Evolutionary conservation across 768 basidiomycete species (phyloP).

Genomic region (Kockovaella imperatae): DNA sequence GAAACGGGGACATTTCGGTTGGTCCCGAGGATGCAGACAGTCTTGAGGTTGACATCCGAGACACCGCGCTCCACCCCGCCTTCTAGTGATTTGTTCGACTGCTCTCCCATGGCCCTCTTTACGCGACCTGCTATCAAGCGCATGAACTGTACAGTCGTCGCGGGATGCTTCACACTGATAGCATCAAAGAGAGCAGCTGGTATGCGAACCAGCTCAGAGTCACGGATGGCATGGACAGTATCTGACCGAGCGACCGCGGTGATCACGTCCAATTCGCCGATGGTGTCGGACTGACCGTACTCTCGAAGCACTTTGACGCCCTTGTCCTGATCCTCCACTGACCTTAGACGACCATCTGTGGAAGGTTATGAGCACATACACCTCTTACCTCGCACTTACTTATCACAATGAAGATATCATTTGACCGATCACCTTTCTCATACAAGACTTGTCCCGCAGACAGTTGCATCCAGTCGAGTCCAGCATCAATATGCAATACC

Average conservation of each 20-base stretch:
- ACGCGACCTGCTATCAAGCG: constrained; percentile 79
- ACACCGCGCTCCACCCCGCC: not conserved
- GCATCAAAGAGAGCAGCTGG: constrained; percentile 97
- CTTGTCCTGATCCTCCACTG: constrained; percentile 69
- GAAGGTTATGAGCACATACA: not conserved
- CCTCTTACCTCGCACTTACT: constrained; percentile 13
- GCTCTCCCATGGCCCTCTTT: constrained; percentile 60
- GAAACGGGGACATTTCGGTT: constrained; percentile 82
- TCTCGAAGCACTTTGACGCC: constrained; percentile 81
- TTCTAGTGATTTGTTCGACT: constrained; percentile 1
- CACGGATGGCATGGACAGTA: constrained; percentile 94
- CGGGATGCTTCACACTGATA: constrained; percentile 50
- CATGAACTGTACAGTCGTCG: constrained; percentile 44
- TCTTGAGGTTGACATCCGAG: constrained; percentile 46
- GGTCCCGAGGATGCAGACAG: constrained; percentile 82
- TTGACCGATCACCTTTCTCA: constrained; percentile 79
- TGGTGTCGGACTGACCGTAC: constrained; percentile 94
- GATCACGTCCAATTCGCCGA: constrained; percentile 96
- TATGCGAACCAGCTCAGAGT: constrained; percentile 94
- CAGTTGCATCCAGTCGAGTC: constrained; percentile 97
- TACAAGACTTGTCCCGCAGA: constrained; percentile 79
- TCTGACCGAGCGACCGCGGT: constrained; percentile 77
- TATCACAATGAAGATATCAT: constrained; percentile 85
- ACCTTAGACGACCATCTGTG: constrained; percentile 74
- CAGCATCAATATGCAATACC: constrained; percentile 91